These are phyloP conservation scores for Phytophthora tubulina DNA, from an alignment of 352 stramenopile species.

Conservation along the genomic window DNA sequence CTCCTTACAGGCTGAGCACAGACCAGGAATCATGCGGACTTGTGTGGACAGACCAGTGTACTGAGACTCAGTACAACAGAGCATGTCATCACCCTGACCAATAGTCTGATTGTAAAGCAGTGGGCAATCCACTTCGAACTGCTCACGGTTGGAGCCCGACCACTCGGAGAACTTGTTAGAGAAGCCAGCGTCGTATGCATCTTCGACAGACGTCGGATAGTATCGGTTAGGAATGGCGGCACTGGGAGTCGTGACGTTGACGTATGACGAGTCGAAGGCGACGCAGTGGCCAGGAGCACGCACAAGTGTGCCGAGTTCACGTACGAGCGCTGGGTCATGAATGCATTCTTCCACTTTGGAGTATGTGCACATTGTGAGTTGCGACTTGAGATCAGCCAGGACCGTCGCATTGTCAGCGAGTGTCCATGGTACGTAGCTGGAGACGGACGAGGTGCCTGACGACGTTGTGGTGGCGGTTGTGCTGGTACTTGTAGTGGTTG, in stretches of 20 bases:
- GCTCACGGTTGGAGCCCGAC: constrained; percentile 57
- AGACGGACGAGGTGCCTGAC: constrained; percentile 27
- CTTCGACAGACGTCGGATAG: constrained; percentile 57
- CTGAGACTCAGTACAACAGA: constrained; percentile 71
- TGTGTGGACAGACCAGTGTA: constrained; percentile 67
- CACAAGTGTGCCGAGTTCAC: constrained; percentile 51
- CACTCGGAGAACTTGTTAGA: constrained; percentile 76
- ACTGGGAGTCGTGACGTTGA: constrained; percentile 44
- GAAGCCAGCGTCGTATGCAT: constrained; percentile 55
- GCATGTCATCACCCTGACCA: constrained; percentile 50
- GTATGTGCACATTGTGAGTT: constrained; percentile 70
- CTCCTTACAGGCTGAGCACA: constrained; percentile 68
- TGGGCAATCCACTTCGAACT: constrained; percentile 71
- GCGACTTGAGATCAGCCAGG: constrained; percentile 36
- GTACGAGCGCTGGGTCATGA: constrained; percentile 44
- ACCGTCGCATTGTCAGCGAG: constrained; percentile 52
- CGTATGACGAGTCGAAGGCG: constrained; percentile 59
- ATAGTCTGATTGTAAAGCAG: constrained; percentile 72
- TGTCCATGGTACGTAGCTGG: constrained; percentile 47
- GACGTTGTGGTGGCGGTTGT: constrained; percentile 15
- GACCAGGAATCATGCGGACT: constrained; percentile 65
- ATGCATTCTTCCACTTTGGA: constrained; percentile 69
- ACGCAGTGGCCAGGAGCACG: constrained; percentile 57
- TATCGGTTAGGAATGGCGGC: constrained; percentile 65
- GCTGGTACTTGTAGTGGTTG: constrained; percentile 15